A percentile compares a stretch with the other conserved stretches of the same genome.
phyloP scores from a whole-genome alignment of 306 rosid genomes.

The Albizia julibrissin region DNA sequence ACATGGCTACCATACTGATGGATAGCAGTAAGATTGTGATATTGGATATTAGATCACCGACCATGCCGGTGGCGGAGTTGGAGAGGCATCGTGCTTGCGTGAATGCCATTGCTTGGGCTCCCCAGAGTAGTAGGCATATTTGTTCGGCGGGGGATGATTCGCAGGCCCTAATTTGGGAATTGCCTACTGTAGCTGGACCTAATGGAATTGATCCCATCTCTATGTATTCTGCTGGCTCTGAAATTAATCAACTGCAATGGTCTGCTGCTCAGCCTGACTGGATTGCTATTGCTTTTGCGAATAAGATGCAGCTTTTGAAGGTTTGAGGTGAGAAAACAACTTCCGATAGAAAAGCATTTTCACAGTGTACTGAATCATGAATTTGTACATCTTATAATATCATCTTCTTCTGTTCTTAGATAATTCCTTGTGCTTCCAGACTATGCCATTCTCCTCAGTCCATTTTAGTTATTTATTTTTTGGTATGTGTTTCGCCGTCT shows the following conservation, averaged over 20 bases:
- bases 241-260: slow-evolving; percentile 96
- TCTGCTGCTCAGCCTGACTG: slow-evolving; percentile 82
- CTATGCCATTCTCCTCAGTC: slow-evolving; percentile 18
- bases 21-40: slow-evolving; percentile 87
- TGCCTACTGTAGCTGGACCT: slow-evolving; percentile 78
- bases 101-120: slow-evolving; percentile 82
- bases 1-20: slow-evolving; percentile 92
- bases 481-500: not conserved
- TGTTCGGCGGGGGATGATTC: slow-evolving; percentile 85
- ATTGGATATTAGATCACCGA: slow-evolving; percentile 85
- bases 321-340: slow-evolving; percentile 49
- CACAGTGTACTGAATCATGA: slow-evolving; percentile 21
- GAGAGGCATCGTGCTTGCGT: slow-evolving; percentile 77
- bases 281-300: slow-evolving; percentile 84
- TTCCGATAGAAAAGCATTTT: not conserved
- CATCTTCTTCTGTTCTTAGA: slow-evolving; percentile 3
- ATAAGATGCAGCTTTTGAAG: slow-evolving; percentile 92
- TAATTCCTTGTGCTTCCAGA: not conserved
- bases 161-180: slow-evolving; percentile 91
- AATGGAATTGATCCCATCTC: slow-evolving; percentile 81
- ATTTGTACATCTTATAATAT: not conserved
- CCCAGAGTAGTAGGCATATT: slow-evolving; percentile 67
- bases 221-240: slow-evolving; percentile 67
- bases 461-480: slow-evolving; percentile 3
- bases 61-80: slow-evolving; percentile 88